Evolutionary conservation across 2,329 filamentous ascomycete genomes (phyloP), one percentile per base, ranked within the genome.

Genomic region (Dendrostoma leiphaemia): DNA sequence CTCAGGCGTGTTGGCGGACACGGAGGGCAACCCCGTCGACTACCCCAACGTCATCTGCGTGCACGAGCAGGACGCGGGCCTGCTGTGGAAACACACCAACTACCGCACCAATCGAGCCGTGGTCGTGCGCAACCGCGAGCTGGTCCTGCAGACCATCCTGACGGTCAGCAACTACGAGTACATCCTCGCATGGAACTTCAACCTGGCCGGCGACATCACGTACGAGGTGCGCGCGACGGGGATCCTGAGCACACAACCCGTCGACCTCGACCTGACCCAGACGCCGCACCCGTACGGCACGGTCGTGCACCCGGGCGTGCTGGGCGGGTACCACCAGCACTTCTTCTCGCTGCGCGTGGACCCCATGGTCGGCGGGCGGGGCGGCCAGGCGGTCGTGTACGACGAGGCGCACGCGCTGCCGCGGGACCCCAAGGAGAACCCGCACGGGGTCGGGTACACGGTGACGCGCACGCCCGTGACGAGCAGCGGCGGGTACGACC

Each of bases 271-370:
- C 34, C 65, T 76, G 1, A 77, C 78, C 37, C 78, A 79, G 58
- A 76, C 72, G 1, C 63, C 66, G 2, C 72, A 71, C 26, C 71
- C 72, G 2, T 84, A 77, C 62, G 81, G 81, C 29, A 89, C 82
- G 51, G 78, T 86, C 2, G 85, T 89, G 1, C 75, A 77, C 9
- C 76, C 79, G 1, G 83, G 84, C 2, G 81, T 82, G 0, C 71
- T 90, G 31, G 87, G 85, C 2, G 74, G 77, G 0, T 84, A 88
- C 69, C 88, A 91, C 64, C 88, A 92, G 65, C 89, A 91, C 69
- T 88, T 91, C 67, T 90, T 92, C 71, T 85, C 80, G 3, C 74
- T 86, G 5, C 79, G 83, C 8, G 73, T 86, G 12, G 83, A 86
- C 63, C 83, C 83, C n/a, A 80, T 80, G 59, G 72, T 84, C 46